A percentile compares a stretch with the other conserved stretches of the same genome.
Evolutionary conservation across 257 asterid genomes (phyloP).

Genomic region (Przewalskia tangutica): DNA sequence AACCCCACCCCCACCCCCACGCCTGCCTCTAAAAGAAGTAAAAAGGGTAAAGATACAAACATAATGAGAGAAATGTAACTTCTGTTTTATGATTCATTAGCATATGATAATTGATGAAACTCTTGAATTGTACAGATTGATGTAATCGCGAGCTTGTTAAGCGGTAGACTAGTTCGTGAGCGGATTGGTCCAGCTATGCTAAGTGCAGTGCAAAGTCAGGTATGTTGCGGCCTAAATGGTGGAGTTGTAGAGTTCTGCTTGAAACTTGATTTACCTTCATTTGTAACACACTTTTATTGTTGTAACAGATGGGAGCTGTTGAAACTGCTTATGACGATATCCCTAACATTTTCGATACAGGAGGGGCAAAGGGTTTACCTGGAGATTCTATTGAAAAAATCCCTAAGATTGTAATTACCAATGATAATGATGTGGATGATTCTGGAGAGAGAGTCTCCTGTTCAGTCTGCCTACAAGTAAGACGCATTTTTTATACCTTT

Average conservation of each 20-base stretch:
- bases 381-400: conserved; percentile 79
- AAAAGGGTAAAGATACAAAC: not conserved
- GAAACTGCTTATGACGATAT: conserved; percentile 68
- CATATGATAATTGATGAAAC: not conserved
- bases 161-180: conserved; percentile 96
- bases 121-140: conserved; percentile 53
- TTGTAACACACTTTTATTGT: not conserved
- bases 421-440: conserved; percentile 47
- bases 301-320: conserved; percentile 81
- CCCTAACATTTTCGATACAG: conserved; percentile 77
- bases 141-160: conserved; percentile 80
- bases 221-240: not conserved
- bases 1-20: too few species aligned
- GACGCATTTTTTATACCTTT: not conserved
- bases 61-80: not conserved
- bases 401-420: conserved; percentile 58
- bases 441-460: conserved; percentile 82
- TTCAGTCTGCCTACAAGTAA: conserved; percentile 98
- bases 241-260: not conserved
- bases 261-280: not conserved
- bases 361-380: conserved; percentile 85
- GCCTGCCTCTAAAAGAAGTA: not conserved
- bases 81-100: not conserved
- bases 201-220: conserved; percentile 99
- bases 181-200: conserved; percentile 99